These are phyloP conservation scores for Sclerotinia glacialis DNA, from an alignment of 2,329 filamentous ascomycete genomes.

Conservation along the genomic window DNA sequence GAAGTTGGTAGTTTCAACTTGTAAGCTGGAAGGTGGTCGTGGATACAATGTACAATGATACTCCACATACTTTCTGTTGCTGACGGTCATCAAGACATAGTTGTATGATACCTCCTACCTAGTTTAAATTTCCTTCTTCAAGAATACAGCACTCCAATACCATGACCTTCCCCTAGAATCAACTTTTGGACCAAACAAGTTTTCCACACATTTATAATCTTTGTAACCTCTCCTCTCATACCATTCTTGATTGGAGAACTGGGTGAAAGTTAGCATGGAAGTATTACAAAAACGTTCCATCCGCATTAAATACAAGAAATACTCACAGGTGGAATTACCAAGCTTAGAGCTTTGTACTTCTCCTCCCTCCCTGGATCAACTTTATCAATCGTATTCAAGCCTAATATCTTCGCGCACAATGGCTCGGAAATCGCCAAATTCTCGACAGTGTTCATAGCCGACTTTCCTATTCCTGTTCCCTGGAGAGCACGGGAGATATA, in stretches of 20 bases:
- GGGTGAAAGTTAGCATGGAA: slow-evolving; percentile 2
- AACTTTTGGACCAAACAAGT: slow-evolving; percentile 21
- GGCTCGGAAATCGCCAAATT: slow-evolving; percentile 28
- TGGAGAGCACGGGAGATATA: slow-evolving; percentile 35
- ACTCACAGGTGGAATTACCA: slow-evolving; percentile 25
- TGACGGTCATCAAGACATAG: neutral
- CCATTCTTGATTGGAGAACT: slow-evolving; percentile 35
- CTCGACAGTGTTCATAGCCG: slow-evolving; percentile 32
- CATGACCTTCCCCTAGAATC: slow-evolving; percentile 28
- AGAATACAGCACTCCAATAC: slow-evolving; percentile 28
- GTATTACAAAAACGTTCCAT: neutral
- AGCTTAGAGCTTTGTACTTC: slow-evolving; percentile 25
- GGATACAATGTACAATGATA: too few relatives aligned
- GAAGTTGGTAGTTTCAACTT: neutral
- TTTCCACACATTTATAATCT: slow-evolving; percentile 25
- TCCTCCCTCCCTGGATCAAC: slow-evolving; percentile 23
- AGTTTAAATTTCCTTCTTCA: slow-evolving; percentile 29
- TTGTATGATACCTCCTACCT: neutral
- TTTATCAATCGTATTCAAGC: slow-evolving; percentile 28
- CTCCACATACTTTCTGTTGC: neutral
- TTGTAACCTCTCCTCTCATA: slow-evolving; percentile 35
- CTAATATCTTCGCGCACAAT: slow-evolving; percentile 30
- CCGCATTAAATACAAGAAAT: neutral
- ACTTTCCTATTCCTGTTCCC: slow-evolving; percentile 29
- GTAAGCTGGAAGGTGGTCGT: neutral